Conservation (phyloP, 306 rosid species). For the Lablab purpureus region DNA sequence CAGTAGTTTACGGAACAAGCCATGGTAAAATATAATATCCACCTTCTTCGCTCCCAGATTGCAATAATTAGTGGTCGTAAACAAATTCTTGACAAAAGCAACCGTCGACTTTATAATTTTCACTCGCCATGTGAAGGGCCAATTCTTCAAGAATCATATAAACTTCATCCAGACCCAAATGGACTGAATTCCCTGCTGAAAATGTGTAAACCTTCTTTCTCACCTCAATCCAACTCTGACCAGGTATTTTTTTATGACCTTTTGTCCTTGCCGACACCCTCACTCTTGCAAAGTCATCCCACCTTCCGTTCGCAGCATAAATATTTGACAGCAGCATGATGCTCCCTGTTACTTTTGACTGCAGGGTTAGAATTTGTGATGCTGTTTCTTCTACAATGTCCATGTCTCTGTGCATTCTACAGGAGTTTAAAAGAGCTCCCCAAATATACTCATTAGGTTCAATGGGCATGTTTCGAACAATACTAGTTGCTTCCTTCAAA, state of each 20-base stretch:
- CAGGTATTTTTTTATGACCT: constrained; percentile 72
- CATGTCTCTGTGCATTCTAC: constrained; percentile 68
- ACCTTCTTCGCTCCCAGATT: constrained; percentile 18
- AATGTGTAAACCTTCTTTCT: constrained; percentile 67
- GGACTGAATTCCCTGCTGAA: constrained; percentile 66
- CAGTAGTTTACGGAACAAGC: no score
- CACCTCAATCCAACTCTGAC: constrained; percentile 89
- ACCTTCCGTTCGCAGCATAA: constrained; percentile 77
- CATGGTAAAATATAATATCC: no score
- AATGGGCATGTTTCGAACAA: constrained; percentile 71
- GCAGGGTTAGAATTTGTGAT: constrained; percentile 51
- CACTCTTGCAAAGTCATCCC: constrained; percentile 88
- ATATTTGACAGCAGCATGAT: constrained; percentile 83
- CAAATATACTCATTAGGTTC: constrained; percentile 80
- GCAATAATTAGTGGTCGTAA: constrained; percentile 40
- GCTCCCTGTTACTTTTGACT: constrained; percentile 63
- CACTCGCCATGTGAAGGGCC: constrained; percentile 68
- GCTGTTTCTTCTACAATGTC: constrained; percentile 66
- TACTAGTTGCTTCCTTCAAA: constrained; percentile 71
- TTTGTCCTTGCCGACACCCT: constrained; percentile 73
- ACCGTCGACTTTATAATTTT: constrained; percentile 38
- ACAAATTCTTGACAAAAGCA: constrained; percentile 39
- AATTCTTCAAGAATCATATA: constrained; percentile 61
- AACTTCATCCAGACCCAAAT: constrained; percentile 55
- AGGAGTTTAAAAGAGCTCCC: constrained; percentile 84